A percentile compares a stretch with the other conserved stretches of the same genome.
These are phyloP conservation scores for Narthecium ossifragum DNA, from an alignment of 106 monocot species.

Conservation along the genomic window DNA sequence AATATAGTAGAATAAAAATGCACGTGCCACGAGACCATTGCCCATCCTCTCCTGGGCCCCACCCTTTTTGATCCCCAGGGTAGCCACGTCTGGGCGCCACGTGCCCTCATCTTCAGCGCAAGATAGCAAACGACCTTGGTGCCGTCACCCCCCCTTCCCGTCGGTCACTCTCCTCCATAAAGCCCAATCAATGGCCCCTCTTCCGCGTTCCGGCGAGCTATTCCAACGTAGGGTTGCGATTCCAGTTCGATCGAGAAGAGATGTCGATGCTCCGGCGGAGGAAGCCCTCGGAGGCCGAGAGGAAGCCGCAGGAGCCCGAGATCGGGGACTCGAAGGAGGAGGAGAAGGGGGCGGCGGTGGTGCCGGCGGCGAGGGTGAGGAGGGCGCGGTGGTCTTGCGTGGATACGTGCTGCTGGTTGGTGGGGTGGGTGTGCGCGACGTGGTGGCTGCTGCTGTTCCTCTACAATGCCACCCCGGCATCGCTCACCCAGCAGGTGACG, in stretches of 20 bases:
- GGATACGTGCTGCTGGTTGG: constrained; percentile 76
- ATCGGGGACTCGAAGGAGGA: background rate
- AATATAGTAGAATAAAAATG: too few relatives aligned
- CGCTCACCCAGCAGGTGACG: constrained; percentile 93
- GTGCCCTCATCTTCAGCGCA: background rate
- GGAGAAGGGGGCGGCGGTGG: background rate
- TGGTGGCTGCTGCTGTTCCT: constrained; percentile 94
- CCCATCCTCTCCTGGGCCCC: background rate
- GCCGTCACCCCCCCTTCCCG: too few relatives aligned
- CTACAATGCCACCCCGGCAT: constrained; percentile 93
- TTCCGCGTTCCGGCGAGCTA: background rate
- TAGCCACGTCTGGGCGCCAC: background rate
- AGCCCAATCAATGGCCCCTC: background rate
- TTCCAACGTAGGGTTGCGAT: background rate
- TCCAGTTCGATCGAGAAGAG: background rate
- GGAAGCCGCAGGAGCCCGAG: background rate
- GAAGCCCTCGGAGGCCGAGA: constrained; percentile 14
- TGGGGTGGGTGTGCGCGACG: constrained; percentile 69
- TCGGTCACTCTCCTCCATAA: background rate
- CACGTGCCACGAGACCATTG: too few relatives aligned
- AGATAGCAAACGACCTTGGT: too few relatives aligned
- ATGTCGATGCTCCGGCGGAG: constrained; percentile 37
- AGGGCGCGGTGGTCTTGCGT: constrained; percentile 65
- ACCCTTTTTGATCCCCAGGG: background rate
- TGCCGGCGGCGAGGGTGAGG: constrained; percentile 10